Evolutionary conservation across 2,329 filamentous ascomycete genomes (phyloP).

Genomic region (Pseudogymnoascus sp.): DNA sequence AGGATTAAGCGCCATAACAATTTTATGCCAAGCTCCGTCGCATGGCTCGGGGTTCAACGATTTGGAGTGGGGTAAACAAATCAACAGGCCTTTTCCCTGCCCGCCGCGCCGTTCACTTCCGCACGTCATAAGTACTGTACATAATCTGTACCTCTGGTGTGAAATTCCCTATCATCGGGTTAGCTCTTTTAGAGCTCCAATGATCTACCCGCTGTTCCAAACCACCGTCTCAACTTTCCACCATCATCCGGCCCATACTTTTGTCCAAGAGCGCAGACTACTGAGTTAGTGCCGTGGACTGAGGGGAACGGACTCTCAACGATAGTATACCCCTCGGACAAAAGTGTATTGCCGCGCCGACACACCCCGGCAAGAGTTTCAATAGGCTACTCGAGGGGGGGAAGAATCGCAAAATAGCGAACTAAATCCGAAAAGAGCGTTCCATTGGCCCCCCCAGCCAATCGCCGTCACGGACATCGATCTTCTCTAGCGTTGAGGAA

Average conservation of each 20-base stretch:
- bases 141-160: neutral
- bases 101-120: neutral
- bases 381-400: neutral
- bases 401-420: neutral
- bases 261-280: neutral
- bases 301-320: neutral
- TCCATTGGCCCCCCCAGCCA: neutral
- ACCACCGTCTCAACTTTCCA: neutral
- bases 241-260: neutral
- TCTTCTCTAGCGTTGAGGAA: neutral
- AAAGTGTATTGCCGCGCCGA: neutral
- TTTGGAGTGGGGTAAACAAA: neutral
- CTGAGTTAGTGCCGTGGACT: neutral
- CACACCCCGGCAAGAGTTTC: neutral
- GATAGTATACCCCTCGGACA: neutral
- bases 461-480: neutral
- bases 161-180: neutral
- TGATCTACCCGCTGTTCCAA: neutral
- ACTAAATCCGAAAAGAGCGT: neutral
- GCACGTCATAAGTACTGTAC: constrained; percentile 3
- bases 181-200: neutral
- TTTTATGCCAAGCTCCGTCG: neutral
- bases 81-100: neutral
- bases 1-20: neutral
- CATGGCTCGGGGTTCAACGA: constrained; percentile 3